Evolutionary conservation across 2,329 filamentous ascomycete species (phyloP).

Genomic region (Xylariaceae sp.): DNA sequence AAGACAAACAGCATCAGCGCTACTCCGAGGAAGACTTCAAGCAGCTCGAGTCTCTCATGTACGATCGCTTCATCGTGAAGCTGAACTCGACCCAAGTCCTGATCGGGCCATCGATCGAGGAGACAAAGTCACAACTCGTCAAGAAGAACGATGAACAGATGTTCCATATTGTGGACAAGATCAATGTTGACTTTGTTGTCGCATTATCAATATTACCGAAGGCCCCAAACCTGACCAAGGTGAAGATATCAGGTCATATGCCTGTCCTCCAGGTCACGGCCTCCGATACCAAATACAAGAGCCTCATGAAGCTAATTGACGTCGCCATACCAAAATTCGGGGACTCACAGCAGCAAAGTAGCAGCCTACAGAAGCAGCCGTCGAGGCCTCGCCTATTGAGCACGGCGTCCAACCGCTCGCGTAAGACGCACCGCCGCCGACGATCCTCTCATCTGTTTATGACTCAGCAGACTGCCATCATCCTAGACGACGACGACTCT

Average conservation of each 20-base stretch:
- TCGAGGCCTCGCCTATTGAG: constrained; percentile 41
- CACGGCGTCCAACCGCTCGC: constrained; percentile 36
- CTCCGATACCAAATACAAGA: constrained; percentile 96
- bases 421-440: constrained; percentile 42
- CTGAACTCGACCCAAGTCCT: constrained; percentile 91
- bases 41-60: constrained; percentile 86
- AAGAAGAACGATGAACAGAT: constrained; percentile 60
- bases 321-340: constrained; percentile 84
- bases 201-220: constrained; percentile 96
- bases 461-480: constrained; percentile 64
- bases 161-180: constrained; percentile 88
- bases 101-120: constrained; percentile 87
- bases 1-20: constrained; percentile 78
- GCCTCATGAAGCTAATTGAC: constrained; percentile 90
- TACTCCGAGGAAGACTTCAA: constrained; percentile 87
- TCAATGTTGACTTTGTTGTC: constrained; percentile 96
- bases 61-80: constrained; percentile 92
- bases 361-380: constrained; percentile 16
- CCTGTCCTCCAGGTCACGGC: constrained; percentile 86
- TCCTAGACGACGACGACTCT: constrained; percentile 64
- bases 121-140: constrained; percentile 74
- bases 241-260: constrained; percentile 83
- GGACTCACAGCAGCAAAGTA: constrained; percentile 32
- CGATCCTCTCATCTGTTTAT: constrained; percentile 66
- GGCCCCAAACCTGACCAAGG: constrained; percentile 83